A percentile compares a stretch with the other conserved stretches of the same genome.
Evolutionary conservation across 352 stramenopile species (phyloP).

Genomic region (Phytophthora agathidicida): DNA sequence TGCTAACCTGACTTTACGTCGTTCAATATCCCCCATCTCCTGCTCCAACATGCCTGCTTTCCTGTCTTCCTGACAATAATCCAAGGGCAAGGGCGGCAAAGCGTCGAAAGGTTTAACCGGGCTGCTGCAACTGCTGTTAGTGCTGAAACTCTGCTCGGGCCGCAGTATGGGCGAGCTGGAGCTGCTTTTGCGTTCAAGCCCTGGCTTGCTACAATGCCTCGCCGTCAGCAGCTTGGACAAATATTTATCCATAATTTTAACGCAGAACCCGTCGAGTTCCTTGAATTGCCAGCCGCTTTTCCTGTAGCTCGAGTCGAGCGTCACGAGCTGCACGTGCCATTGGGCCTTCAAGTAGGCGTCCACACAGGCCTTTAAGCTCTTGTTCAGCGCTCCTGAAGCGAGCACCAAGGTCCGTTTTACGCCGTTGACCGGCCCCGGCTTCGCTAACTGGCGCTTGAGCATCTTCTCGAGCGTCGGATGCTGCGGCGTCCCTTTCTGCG

Average conservation of each 20-base stretch:
- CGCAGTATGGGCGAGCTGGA: conserved; percentile 20
- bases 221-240: conserved; percentile 25
- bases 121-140: conserved; percentile 12
- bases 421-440: background rate
- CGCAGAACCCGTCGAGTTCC: conserved; percentile 5
- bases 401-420: conserved; percentile 23
- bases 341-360: conserved; percentile 25
- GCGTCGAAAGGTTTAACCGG: conserved; percentile 4
- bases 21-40: conserved; percentile 16
- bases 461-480: conserved; percentile 40
- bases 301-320: conserved; percentile 12
- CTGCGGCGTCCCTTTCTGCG: conserved; percentile 29
- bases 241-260: conserved; percentile 25
- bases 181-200: conserved; percentile 19
- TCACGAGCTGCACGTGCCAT: conserved; percentile 32
- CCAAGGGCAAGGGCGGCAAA: background rate
- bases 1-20: conserved; percentile 19
- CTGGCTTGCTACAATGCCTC: background rate
- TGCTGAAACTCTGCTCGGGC: conserved; percentile 3
- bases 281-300: conserved; percentile 14
- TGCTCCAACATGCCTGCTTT: conserved; percentile 24
- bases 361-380: conserved; percentile 15
- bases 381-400: conserved; percentile 16
- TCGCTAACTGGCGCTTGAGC: conserved; percentile 19
- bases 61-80: conserved; percentile 21